Evolutionary conservation across 2,329 filamentous ascomycete species (phyloP), one percentile per base, ranked within the genome.

Genomic region (Pseudocercospora cruenta): DNA sequence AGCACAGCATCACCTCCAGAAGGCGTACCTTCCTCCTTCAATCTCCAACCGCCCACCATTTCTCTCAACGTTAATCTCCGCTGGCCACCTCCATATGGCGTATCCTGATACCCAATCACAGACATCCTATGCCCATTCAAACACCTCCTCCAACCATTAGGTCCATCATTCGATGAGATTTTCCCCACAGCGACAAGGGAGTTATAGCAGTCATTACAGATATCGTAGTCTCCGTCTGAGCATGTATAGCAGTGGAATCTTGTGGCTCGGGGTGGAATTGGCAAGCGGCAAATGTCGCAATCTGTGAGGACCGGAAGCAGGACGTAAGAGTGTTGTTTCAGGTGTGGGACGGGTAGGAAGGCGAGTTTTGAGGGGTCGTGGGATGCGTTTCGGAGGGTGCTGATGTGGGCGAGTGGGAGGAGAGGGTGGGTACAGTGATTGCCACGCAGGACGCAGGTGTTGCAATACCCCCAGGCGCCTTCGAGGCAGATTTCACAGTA

Each of bases 401-500:
- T 69, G 69, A 75, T 83, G 70, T 93, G 90, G 0, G 89, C 87
- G 53, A 96, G 82, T 0, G 94, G 92, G 0, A 96, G 82, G 0
- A 98, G 83, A 6, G 91, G 85, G 75, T 98, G 94, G 0, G 89
- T 91, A 79, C 94, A 98, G 66, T 89, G 91, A 66, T 85, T 85
- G 16, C 92, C 93, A 77, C 90, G 88, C 66, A 94, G 94, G 31
- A 97, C 92, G 71, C 94, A 98, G 67, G 85, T 82, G 72, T 94
- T 93, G 80, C 94, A 98, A 76, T 92, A 97, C 0, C 94, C 94
- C 94, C 94, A 98, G 75, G 96, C 94, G 4, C 93, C 94, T 68
- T 95, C 89, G 73, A 97, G 97, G 80, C 94, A 98, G 26, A 85
- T 78, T 66, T 91, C 88, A 77, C 94, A 98, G 68, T 91, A 89